These are phyloP conservation scores for Colletotrichum tanaceti DNA, from an alignment of 2,329 filamentous ascomycete genomes.

Conservation along the genomic window DNA sequence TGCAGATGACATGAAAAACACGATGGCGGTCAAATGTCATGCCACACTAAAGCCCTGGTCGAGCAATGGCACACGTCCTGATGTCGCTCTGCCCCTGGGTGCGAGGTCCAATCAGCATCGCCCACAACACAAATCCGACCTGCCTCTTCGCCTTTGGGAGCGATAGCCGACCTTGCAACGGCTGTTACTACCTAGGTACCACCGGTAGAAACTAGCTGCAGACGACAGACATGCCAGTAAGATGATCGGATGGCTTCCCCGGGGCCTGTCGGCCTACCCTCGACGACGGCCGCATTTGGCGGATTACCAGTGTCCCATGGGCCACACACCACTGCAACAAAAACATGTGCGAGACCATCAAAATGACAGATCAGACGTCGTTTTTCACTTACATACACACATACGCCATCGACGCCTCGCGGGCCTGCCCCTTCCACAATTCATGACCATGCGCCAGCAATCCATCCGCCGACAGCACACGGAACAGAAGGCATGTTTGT, in stretches of 20 bases:
- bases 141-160: slow-evolving; percentile 12
- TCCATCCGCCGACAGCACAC: slow-evolving; percentile 11
- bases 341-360: slow-evolving; percentile 17
- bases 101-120: slow-evolving; percentile 25
- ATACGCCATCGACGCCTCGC: slow-evolving; percentile 21
- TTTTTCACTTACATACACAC: slow-evolving; percentile 27
- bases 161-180: slow-evolving; percentile 34
- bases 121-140: slow-evolving; percentile 14
- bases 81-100: slow-evolving; percentile 5
- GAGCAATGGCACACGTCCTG: slow-evolving; percentile 27
- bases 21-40: slow-evolving; percentile 23
- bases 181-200: slow-evolving; percentile 9
- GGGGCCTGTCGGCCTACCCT: slow-evolving; percentile 29
- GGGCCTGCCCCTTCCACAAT: slow-evolving; percentile 3
- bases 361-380: slow-evolving; percentile 38
- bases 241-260: slow-evolving; percentile 38
- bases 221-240: slow-evolving; percentile 28
- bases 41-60: slow-evolving; percentile 31
- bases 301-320: neutral
- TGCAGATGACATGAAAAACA: slow-evolving; percentile 26
- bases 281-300: slow-evolving; percentile 20
- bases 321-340: slow-evolving; percentile 8
- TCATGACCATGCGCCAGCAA: slow-evolving; percentile 1
- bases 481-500: slow-evolving; percentile 15
- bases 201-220: slow-evolving; percentile 35